These are phyloP conservation scores for Pythium rhizo-oryzae DNA, from an alignment of 352 stramenopile genomes.

Conservation along the genomic window DNA sequence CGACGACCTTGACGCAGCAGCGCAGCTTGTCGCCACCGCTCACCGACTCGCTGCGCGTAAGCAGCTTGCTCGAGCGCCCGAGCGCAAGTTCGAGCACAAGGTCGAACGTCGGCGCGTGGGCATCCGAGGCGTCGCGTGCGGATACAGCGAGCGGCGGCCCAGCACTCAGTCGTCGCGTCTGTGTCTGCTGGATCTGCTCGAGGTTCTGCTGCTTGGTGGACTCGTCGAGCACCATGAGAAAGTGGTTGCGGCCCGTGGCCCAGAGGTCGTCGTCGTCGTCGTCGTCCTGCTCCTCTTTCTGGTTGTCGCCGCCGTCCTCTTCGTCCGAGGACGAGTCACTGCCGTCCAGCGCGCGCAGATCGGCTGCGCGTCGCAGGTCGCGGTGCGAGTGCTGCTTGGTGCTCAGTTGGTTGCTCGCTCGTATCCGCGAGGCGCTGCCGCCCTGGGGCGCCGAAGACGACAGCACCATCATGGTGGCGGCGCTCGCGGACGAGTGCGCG, in stretches of 20 bases:
- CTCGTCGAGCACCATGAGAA: constrained; percentile 17
- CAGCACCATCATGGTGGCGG: neutral
- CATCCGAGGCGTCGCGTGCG: neutral
- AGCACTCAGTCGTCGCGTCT: neutral
- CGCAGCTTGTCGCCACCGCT: constrained; percentile 41
- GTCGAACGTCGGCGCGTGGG: constrained; percentile 12
- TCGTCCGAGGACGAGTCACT: constrained; percentile 22
- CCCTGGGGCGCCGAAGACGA: constrained; percentile 4
- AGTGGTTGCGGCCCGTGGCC: constrained; percentile 12
- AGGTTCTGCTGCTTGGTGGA: constrained; percentile 9
- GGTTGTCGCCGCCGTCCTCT: constrained; percentile 15
- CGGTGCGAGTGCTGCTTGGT: neutral
- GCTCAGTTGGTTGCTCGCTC: constrained; percentile 5
- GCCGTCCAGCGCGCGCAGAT: constrained; percentile 10
- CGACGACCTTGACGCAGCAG: constrained; percentile 60
- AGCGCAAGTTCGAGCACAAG: constrained; percentile 63
- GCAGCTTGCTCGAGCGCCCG: constrained; percentile 52
- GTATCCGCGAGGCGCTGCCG: constrained; percentile 15
- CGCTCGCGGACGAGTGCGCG: neutral
- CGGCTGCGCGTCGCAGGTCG: neutral
- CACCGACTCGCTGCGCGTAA: constrained; percentile 36
- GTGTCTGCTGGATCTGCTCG: constrained; percentile 13
- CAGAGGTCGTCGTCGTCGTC: constrained; percentile 33
- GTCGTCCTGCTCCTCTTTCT: neutral
- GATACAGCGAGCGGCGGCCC: neutral